phyloP scores from a whole-genome alignment of 768 basidiomycete genomes.

The Ephemerocybe angulata region DNA sequence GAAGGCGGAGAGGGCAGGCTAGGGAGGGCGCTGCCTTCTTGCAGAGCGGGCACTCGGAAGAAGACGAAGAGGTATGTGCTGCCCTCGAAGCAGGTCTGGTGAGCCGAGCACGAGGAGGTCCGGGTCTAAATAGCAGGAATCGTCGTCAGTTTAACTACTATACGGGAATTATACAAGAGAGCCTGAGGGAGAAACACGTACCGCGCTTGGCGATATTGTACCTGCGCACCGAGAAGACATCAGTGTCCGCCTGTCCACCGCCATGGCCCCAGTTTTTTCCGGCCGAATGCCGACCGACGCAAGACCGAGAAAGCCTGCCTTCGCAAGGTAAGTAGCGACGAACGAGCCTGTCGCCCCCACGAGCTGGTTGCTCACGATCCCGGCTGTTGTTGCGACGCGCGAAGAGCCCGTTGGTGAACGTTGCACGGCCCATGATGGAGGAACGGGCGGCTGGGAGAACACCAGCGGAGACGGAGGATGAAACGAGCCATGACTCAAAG shows the following conservation, averaged over 20 bases:
- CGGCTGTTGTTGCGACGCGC: slow-evolving; percentile 69
- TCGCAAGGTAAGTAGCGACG: slow-evolving; percentile 63
- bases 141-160: neutral
- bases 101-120: slow-evolving; percentile 62
- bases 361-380: slow-evolving; percentile 63
- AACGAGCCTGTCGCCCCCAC: slow-evolving; percentile 52
- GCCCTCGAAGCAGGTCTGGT: slow-evolving; percentile 80
- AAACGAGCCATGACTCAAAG: slow-evolving; percentile 77
- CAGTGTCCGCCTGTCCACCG: slow-evolving; percentile 29
- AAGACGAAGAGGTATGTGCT: slow-evolving; percentile 86
- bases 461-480: slow-evolving; percentile 48
- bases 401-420: slow-evolving; percentile 68
- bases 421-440: slow-evolving; percentile 68
- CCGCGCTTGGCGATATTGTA: slow-evolving; percentile 55
- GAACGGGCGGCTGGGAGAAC: slow-evolving; percentile 59
- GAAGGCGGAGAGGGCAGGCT: slow-evolving; percentile 67
- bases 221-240: slow-evolving; percentile 50
- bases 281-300: slow-evolving; percentile 54
- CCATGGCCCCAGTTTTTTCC: slow-evolving; percentile 60
- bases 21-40: slow-evolving; percentile 48
- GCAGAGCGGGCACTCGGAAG: slow-evolving; percentile 75
- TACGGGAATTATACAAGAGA: neutral
- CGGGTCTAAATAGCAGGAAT: slow-evolving; percentile 55
- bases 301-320: slow-evolving; percentile 50
- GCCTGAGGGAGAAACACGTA: slow-evolving; percentile 15